phyloP scores from a whole-genome alignment of 176 grass and related monocot species.

The Phoenix roebelenii region DNA sequence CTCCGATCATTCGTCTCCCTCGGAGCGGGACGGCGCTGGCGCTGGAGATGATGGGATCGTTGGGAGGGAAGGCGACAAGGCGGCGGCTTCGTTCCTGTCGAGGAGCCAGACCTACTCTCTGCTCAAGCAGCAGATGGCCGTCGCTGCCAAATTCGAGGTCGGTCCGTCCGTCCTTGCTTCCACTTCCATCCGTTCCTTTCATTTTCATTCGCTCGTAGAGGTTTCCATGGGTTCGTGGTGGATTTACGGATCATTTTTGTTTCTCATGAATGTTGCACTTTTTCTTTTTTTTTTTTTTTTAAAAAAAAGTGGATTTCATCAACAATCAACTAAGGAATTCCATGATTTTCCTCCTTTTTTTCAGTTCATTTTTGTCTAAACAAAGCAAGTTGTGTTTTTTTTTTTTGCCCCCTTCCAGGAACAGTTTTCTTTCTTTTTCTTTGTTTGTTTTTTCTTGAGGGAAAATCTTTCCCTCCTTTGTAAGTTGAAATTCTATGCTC shows the following conservation, averaged over 20 bases:
- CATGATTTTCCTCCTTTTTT: no score
- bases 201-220: neutral
- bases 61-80: neutral
- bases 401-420: neutral
- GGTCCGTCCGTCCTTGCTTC: neutral
- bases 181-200: neutral
- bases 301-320: no score
- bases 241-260: neutral
- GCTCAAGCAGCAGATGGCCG: slow-evolving; percentile 5
- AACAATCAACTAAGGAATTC: no score
- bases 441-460: neutral
- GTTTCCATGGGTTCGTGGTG: neutral
- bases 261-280: no score
- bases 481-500: neutral
- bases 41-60: neutral
- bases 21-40: neutral
- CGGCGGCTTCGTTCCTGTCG: slow-evolving; percentile 3
- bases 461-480: no score
- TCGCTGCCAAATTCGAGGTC: slow-evolving; percentile 15
- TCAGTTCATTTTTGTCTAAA: no score
- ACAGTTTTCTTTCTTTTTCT: neutral
- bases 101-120: slow-evolving; percentile 12
- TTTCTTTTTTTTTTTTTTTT: no score
- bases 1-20: neutral
- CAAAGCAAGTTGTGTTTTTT: no score